Evolutionary conservation across 78 protist species (phyloP).

Genomic region (Dictyostelium brefeldianum): DNA sequence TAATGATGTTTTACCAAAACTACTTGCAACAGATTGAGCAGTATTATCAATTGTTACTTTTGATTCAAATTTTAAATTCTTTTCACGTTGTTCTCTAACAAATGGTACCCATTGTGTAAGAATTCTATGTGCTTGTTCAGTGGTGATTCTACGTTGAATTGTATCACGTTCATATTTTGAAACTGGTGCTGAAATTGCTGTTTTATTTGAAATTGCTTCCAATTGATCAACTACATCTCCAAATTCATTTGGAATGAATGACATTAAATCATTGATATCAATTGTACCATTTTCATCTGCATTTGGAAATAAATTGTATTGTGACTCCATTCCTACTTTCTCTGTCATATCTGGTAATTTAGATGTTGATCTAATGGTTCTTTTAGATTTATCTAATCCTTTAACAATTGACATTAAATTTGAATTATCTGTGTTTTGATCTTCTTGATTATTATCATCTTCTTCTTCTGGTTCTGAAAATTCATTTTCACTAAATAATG

Average conservation of each 20-base stretch:
- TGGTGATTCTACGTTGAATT: slow-evolving; percentile 47
- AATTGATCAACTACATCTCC: slow-evolving; percentile 40
- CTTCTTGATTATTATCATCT: slow-evolving; percentile 27
- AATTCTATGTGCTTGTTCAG: slow-evolving; percentile 25
- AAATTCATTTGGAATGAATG: slow-evolving; percentile 54
- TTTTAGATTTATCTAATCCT: not conserved
- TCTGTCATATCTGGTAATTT: slow-evolving; percentile 69
- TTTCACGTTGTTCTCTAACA: slow-evolving; percentile 44
- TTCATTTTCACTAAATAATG: slow-evolving; percentile 13
- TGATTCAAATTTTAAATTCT: slow-evolving; percentile 20
- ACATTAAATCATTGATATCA: slow-evolving; percentile 22
- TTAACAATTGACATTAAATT: slow-evolving; percentile 37
- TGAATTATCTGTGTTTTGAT: not conserved
- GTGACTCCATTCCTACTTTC: slow-evolving; percentile 30
- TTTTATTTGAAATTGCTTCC: not conserved
- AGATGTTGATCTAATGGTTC: not conserved
- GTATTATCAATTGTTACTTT: slow-evolving; percentile 5
- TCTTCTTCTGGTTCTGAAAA: slow-evolving; percentile 1
- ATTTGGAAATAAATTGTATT: slow-evolving; percentile 32
- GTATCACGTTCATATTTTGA: slow-evolving; percentile 7
- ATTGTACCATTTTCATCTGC: slow-evolving; percentile 24
- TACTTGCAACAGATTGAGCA: not conserved
- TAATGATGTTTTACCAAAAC: not conserved
- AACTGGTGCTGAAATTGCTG: slow-evolving; percentile 55
- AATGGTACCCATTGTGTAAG: slow-evolving; percentile 77